Base-by-base conservation (phyloP, 2,329 filamentous ascomycete species). In the Cordyceps fumosorosea region DNA sequence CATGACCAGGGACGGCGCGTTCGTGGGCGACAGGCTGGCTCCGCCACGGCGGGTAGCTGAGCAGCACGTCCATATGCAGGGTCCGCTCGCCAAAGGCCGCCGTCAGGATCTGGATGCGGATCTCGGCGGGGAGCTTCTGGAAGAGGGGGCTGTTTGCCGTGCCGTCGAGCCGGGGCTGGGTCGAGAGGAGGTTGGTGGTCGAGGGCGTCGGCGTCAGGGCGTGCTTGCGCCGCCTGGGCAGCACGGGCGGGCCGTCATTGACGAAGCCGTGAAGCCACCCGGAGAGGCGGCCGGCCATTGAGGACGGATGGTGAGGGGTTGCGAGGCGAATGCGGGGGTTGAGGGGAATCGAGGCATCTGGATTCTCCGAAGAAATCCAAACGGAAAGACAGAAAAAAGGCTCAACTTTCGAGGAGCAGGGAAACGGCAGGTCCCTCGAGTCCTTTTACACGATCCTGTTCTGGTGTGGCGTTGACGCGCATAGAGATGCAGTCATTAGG, bases 41-140 rank as follows among this genome's bases (percentile, higher is more conserved):
- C 16, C 26, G 59, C 12, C 50, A 51, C 6, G 48, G 47, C 26
- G 64, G 65, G 32, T 67, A 61, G 40, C 66, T 60, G n/a, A 63
- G 64, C 14, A 64, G 52, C 34, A 71, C 62, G 60, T 70, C 69
- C 65, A 71, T 65, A 59, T 71, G 67, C 2, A 70, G 44, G 7
- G 63, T 67, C 8, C 58, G 65, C 3, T 64, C 57, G 29, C 69
- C 68, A 62, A 70, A 69, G 11, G 68, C 69, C 7, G 64, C 64
- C 3, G 63, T 48, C 16, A 70, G 58, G 53, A 75, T 69, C 64
- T 69, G 69, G 54, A 67, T 70, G 20, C 74, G 69, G 7, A 76
- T 68, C 64, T 76, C 73, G 10, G 69, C 63, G 10, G 74, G 73
- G 1, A 76, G 65, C 32, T 66, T 67, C 53, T 67, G 68, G 60